phyloP scores from a whole-genome alignment of 1,284 basidiomycete species.

The Cutaneotrichosporon sp. region DNA sequence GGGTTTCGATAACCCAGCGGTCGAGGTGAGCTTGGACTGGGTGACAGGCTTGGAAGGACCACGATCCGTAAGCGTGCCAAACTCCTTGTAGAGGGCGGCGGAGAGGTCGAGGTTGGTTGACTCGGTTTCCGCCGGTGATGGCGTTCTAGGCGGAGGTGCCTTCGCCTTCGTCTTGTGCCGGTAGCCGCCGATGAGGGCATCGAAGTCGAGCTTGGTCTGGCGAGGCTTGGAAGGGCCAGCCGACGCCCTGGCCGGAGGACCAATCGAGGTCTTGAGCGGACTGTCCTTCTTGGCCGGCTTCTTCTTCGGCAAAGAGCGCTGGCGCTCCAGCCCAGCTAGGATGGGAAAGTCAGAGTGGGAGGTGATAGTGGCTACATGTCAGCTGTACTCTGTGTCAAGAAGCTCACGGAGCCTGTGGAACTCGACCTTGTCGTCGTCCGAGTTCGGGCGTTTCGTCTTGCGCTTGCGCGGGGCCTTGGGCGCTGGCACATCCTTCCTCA shows the following conservation, averaged over 20 bases:
- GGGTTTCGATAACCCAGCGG: neutral
- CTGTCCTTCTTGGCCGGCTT: neutral
- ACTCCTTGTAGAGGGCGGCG: neutral
- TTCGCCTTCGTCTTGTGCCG: neutral
- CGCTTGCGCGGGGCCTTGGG: constrained; percentile 5
- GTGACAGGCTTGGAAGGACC: neutral
- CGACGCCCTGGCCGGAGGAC: neutral
- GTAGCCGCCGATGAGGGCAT: constrained; percentile 6
- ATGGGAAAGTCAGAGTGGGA: constrained; percentile 15
- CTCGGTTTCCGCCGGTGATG: neutral
- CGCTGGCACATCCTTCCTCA: neutral
- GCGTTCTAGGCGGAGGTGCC: neutral
- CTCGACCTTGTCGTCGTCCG: constrained; percentile 17
- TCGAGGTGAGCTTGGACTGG: neutral
- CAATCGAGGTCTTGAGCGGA: neutral
- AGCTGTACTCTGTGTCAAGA: rapidly evolving
- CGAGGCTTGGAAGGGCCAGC: neutral
- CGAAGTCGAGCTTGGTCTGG: constrained; percentile 8
- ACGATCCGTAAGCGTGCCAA: neutral
- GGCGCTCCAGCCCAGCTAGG: constrained; percentile 20
- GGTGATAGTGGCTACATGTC: constrained; percentile 5
- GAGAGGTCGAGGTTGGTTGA: neutral
- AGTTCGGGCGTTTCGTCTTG: constrained; percentile 15
- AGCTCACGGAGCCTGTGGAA: constrained; percentile 21
- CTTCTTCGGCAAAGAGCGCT: constrained; percentile 14